Evolutionary conservation across 2,329 filamentous ascomycete genomes (phyloP), one percentile per base, ranked within the genome.

Genomic region (Xylariaceae sp.): DNA sequence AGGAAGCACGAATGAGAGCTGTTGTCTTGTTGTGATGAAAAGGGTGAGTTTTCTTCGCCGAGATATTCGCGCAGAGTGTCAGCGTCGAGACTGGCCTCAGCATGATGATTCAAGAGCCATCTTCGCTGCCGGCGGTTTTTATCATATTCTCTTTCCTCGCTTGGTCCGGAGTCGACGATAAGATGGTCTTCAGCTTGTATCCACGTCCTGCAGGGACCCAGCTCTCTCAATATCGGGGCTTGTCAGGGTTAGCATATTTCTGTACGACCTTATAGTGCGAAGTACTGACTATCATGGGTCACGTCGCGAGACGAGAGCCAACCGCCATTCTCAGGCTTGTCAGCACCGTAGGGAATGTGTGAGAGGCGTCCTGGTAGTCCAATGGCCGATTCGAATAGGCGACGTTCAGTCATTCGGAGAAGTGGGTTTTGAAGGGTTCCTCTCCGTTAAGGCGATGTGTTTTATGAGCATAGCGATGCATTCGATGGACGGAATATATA

Each of bases 71-170:
- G 54, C 18, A 65, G 47, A 39, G 51, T 45, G 30, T 57, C 48
- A 43, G 61, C 62, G 18, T 63, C 65, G 27, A 67, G 39, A 42
- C 70, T 70, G 2, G 75, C 75, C 51, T 80, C 76, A 1, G 80
- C 78, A n/a, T 77, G 69, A 31, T 66, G 65, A 39, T 75, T 74
- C 40, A 73, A 60, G 3, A 83, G 71, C 77, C 77, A 82, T 66
- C 69, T 69, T 38, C 59, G 55, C 51, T 67, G 63, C 36, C 52
- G 58, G 40, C 55, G 59, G 40, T 40, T 58, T 43, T 53, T 49
- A 19, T 61, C 44, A 60, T 58, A 66, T n/a, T 51, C 17, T 10
- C 33, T 56, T 39, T 51, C 47, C 1, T 39, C 12, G 6, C 22
- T 30, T 42, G 42, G 49, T 17, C 38, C 43, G 12, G 35, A 35